A percentile compares a stretch with the other conserved stretches of the same genome.
Conservation (phyloP, 176 grass and related monocot genomes). For the Oryza glaberrima region DNA sequence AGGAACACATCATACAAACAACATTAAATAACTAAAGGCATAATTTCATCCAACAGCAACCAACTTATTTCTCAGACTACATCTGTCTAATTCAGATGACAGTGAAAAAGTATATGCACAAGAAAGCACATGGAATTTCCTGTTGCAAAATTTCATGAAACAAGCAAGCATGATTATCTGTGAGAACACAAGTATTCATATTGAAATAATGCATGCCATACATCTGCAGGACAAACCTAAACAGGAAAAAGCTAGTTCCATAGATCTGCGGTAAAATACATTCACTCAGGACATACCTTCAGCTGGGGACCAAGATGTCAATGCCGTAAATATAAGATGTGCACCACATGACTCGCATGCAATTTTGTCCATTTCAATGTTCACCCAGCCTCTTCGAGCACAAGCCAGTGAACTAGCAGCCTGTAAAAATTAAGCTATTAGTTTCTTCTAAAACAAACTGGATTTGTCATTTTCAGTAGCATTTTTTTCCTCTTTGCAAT, state of each 20-base stretch:
- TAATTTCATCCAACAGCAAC: not conserved
- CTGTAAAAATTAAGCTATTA: slow-evolving; percentile 56
- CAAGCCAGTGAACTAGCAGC: slow-evolving; percentile 80
- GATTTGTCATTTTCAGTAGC: not conserved
- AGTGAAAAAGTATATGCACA: slow-evolving; percentile 24
- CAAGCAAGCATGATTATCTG: slow-evolving; percentile 17
- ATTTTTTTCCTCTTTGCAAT: slow-evolving; percentile 24
- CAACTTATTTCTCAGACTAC: slow-evolving; percentile 11
- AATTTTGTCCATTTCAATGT: slow-evolving; percentile 83
- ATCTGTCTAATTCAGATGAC: slow-evolving; percentile 5
- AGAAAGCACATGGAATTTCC: slow-evolving; percentile 5
- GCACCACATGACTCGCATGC: slow-evolving; percentile 87
- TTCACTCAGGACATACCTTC: slow-evolving; percentile 66
- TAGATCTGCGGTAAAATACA: not conserved
- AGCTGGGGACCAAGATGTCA: slow-evolving; percentile 74
- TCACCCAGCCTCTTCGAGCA: slow-evolving; percentile 87
- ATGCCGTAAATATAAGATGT: slow-evolving; percentile 71
- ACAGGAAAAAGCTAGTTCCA: slow-evolving; percentile 14
- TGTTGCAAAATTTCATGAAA: slow-evolving; percentile 23
- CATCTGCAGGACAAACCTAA: slow-evolving; percentile 23
- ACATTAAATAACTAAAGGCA: not conserved
- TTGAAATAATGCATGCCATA: not conserved
- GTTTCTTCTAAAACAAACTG: slow-evolving; percentile 25
- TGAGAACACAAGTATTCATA: not conserved
- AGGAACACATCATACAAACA: slow-evolving; percentile 13